Base-by-base conservation (phyloP, 2,329 filamentous ascomycete genomes). In the Colletotrichum sp. region DNA sequence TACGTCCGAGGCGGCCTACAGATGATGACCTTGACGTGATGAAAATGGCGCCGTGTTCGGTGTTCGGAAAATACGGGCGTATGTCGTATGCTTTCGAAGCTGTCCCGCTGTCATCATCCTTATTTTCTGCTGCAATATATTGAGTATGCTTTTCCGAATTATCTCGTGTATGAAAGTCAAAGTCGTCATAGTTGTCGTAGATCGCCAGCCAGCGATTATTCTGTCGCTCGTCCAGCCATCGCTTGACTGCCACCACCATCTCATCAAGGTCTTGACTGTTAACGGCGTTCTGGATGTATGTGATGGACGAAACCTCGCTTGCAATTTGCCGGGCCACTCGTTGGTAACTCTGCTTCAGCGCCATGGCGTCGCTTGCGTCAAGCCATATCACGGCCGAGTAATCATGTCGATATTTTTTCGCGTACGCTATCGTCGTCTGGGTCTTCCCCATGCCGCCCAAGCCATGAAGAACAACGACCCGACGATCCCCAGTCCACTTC, bases 361-460 rank as follows among this genome's bases (percentile, higher is more conserved):
- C 83, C 22, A 79, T 75, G 78, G 85, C 81, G 32, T 85, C 82
- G 52, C 79, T 85, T 15, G 81, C 82, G 76, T 88, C 85, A 7
- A 89, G 64, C 87, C 86, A 89, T 75, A 89, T 83, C 6, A 86
- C 78, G 1, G 85, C 84, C 1, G 83, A 82, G 78, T 87, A 87
- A 9, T 82, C 79, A 16, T 80, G 68, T 30, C 80, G 79, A 71
- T 88, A 77, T 34, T 74, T 76, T 78, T 82, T 83, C 3, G 82
- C 78, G 79, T 85, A 88, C 59, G 82, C 80, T 8, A 86, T 78
- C 8, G 82, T 80, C 25, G 87, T 80, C 77, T 88, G 84, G n/a
- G 86, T 88, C 80, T 89, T 89, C 30, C 85, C 86, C 34, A 88
- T 87, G 5, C 86, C 86, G 19, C 86, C 86, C 5, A 87, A 79